Percentiles rank a stretch among this genome's conserved stretches.
phyloP scores from a whole-genome alignment of 176 grass and related monocot genomes.

The Tillandsia leiboldiana region DNA sequence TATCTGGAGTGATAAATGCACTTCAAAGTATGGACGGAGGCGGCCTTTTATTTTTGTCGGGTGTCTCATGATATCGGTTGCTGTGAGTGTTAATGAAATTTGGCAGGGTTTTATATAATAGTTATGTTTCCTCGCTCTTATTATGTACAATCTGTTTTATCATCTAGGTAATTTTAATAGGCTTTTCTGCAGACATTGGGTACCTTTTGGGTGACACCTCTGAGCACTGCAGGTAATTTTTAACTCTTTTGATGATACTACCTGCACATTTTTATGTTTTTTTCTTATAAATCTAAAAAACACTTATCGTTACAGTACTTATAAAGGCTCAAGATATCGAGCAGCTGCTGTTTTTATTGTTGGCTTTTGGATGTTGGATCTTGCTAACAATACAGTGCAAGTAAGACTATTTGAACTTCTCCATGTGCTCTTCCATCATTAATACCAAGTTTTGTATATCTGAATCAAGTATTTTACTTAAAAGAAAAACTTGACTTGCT shows the following conservation, averaged over 20 bases:
- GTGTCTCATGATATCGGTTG: conserved; percentile 71
- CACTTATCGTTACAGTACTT: conserved; percentile 35
- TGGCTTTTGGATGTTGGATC: conserved; percentile 99
- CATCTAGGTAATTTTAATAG: conserved; percentile 87
- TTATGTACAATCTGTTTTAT: conserved; percentile 27
- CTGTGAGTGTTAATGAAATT: conserved; percentile 62
- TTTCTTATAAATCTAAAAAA: conserved; percentile 9
- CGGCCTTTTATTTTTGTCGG: conserved; percentile 84
- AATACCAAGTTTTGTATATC: background rate
- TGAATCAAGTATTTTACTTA: too few relatives aligned
- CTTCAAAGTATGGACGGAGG: conserved; percentile 91
- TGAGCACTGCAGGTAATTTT: conserved; percentile 70
- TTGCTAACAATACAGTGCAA: conserved; percentile 97
- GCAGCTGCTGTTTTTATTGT: conserved; percentile 74
- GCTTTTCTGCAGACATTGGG: conserved; percentile 98
- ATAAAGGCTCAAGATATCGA: conserved; percentile 80
- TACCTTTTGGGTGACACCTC: conserved; percentile 85
- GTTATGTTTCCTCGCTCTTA: conserved; percentile 18
- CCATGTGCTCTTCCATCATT: background rate
- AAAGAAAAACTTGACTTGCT: too few relatives aligned
- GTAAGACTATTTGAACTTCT: conserved; percentile 37
- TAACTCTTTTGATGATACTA: background rate
- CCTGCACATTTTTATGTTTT: conserved; percentile 6
- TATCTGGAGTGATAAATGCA: conserved; percentile 96
- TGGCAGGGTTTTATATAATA: conserved; percentile 2